phyloP scores from a whole-genome alignment of 2,329 filamentous ascomycete species.

The Clarireedia hainanense region DNA sequence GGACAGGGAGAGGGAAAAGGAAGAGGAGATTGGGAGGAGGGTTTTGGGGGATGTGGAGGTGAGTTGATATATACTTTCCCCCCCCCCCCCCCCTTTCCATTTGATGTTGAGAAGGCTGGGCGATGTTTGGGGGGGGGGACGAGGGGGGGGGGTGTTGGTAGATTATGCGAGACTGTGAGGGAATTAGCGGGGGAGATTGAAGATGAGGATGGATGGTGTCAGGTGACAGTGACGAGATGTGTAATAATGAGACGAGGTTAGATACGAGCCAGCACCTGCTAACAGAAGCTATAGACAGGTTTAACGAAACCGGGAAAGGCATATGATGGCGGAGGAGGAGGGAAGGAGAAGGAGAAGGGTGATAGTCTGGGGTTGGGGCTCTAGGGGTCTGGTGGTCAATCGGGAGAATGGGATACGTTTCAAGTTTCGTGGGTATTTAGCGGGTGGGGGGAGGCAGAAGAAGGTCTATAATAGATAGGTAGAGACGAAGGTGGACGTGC shows the following conservation, averaged over 20 bases:
- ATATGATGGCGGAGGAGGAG: constrained; percentile 27
- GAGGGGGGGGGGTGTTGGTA: not conserved
- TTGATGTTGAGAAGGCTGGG: too few relatives aligned
- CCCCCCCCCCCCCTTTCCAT: too few relatives aligned
- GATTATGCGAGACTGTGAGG: not conserved
- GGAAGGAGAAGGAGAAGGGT: not conserved
- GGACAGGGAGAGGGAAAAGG: constrained; percentile 33
- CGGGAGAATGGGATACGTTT: not conserved
- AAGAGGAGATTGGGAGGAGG: constrained; percentile 28
- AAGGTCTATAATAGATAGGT: too few relatives aligned
- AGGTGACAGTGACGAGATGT: not conserved
- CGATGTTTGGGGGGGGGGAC: not conserved
- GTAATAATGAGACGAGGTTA: constrained; percentile 18
- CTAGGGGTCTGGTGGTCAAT: not conserved
- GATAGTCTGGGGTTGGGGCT: not conserved
- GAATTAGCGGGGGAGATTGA: not conserved
- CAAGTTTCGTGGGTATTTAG: not conserved
- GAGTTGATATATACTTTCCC: not conserved
- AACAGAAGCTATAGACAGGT: constrained; percentile 33
- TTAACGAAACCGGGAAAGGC: constrained; percentile 40
- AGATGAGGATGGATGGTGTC: not conserved
- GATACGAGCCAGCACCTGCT: not conserved
- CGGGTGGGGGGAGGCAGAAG: not conserved
- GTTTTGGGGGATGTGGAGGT: constrained; percentile 18
- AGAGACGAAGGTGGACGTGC: too few relatives aligned